These are phyloP conservation scores for Phytophthora rubi DNA, from an alignment of 352 stramenopile genomes.

Conservation along the genomic window DNA sequence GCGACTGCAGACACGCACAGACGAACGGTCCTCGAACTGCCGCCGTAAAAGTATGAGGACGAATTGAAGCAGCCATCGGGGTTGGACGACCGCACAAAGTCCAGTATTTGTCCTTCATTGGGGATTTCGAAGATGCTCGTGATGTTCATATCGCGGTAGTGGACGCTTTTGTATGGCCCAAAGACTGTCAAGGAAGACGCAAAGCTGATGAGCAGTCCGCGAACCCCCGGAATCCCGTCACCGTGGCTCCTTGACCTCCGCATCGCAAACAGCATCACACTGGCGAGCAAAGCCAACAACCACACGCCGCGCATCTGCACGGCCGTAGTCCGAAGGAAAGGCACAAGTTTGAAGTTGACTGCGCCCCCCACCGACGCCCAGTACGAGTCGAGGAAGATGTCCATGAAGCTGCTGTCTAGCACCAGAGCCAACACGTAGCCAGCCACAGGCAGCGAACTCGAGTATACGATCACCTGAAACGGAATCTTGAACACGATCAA, in stretches of 20 bases:
- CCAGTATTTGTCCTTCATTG: conserved; percentile 19
- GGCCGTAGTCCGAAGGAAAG: conserved; percentile 38
- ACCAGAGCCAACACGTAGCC: conserved; percentile 45
- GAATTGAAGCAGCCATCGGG: conserved; percentile 25
- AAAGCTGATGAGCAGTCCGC: conserved; percentile 44
- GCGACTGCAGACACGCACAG: conserved; percentile 23
- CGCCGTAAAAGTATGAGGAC: conserved; percentile 25
- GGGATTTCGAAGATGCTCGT: conserved; percentile 20
- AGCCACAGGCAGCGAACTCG: conserved; percentile 46
- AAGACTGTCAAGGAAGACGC: conserved; percentile 45
- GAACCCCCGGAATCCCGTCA: conserved; percentile 38
- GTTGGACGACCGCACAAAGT: conserved; percentile 18
- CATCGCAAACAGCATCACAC: conserved; percentile 27
- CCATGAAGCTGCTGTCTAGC: conserved; percentile 50
- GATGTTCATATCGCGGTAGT: conserved; percentile 28
- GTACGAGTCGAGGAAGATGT: conserved; percentile 45
- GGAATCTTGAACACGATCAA: conserved; percentile 49
- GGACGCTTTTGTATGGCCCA: conserved; percentile 36
- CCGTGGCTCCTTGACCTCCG: conserved; percentile 7
- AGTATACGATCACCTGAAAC: conserved; percentile 63
- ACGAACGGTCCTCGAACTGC: conserved; percentile 17
- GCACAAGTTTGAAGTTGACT: conserved; percentile 32
- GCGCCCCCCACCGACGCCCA: conserved; percentile 38
- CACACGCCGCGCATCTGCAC: conserved; percentile 60
- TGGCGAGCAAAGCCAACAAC: conserved; percentile 46